Conservation (phyloP, 2,329 filamentous ascomycete genomes). For the Calcarisporium arbuscula region DNA sequence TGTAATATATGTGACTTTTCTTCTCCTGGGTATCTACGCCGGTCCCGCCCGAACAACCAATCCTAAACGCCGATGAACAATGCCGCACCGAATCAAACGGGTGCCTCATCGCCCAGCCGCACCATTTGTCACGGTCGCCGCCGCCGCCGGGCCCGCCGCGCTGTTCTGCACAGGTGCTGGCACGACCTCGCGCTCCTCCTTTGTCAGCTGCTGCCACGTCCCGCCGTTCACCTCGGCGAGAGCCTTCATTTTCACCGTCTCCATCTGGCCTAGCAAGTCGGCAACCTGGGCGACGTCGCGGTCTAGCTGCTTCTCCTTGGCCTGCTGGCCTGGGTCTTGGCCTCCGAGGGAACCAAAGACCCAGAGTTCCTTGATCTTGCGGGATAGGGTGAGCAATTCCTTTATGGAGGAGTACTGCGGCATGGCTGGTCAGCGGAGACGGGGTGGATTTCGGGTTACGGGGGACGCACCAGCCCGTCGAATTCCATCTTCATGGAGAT, state of each 20-base stretch:
- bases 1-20: too few species aligned
- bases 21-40: too few species aligned
- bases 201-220: conserved; percentile 25
- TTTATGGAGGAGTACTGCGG: conserved; percentile 35
- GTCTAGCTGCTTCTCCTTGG: conserved; percentile 30
- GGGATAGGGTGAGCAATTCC: conserved; percentile 36
- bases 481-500: conserved; percentile 41
- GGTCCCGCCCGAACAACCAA: too few species aligned
- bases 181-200: conserved; percentile 9
- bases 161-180: conserved; percentile 1
- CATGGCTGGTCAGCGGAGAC: background rate
- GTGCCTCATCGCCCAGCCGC: background rate
- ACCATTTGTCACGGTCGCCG: background rate
- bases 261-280: conserved; percentile 26
- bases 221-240: conserved; percentile 30
- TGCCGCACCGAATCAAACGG: too few species aligned
- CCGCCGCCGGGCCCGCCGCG: conserved; percentile 1
- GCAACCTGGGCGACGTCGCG: conserved; percentile 28
- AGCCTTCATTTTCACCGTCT: conserved; percentile 24
- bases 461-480: conserved; percentile 29
- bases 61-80: too few species aligned
- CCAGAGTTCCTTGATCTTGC: conserved; percentile 41
- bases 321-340: conserved; percentile 26
- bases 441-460: too few species aligned
- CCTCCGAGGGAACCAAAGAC: conserved; percentile 35